Conservation (phyloP, 805 yeast genomes). For the Metschnikowia anglica region DNA sequence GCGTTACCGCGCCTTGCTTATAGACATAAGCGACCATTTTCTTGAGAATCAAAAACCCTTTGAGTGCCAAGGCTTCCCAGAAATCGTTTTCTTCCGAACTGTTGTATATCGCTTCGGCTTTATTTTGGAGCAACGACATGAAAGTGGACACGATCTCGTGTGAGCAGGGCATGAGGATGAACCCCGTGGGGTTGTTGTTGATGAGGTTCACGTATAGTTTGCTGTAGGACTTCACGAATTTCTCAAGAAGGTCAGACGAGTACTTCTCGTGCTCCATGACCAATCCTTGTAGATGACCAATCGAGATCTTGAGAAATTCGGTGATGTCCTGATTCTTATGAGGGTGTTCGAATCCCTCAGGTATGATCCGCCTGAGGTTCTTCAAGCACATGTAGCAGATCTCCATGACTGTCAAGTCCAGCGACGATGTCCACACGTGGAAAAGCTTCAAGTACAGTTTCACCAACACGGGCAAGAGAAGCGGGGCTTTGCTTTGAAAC, state of each 20-base stretch:
- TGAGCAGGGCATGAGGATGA: conserved; percentile 65
- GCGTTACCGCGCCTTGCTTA: conserved; percentile 64
- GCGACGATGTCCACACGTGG: conserved; percentile 56
- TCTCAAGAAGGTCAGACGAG: conserved; percentile 53
- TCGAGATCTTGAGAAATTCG: conserved; percentile 58
- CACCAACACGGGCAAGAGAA: conserved; percentile 57
- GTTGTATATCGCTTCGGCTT: conserved; percentile 64
- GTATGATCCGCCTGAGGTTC: conserved; percentile 66
- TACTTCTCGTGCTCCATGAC: conserved; percentile 52
- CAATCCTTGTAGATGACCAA: conserved; percentile 60
- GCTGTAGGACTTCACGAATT: conserved; percentile 70
- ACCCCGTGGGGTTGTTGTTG: conserved; percentile 62
- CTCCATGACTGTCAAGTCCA: conserved; percentile 59
- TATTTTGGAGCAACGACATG: conserved; percentile 57
- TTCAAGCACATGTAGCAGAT: conserved; percentile 78
- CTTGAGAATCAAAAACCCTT: conserved; percentile 63
- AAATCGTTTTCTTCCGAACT: conserved; percentile 57
- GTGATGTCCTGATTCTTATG: conserved; percentile 56
- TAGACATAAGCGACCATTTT: conserved; percentile 58
- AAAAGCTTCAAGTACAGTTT: conserved; percentile 60
- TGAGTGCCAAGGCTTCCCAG: conserved; percentile 75
- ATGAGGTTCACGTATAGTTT: conserved; percentile 67
- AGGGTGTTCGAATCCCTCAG: conserved; percentile 73
- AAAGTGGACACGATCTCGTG: conserved; percentile 60
- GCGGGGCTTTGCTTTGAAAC: conserved; percentile 68